Base-by-base conservation (phyloP, 73 alveolate genomes). In the Breviolum minutum region DNA sequence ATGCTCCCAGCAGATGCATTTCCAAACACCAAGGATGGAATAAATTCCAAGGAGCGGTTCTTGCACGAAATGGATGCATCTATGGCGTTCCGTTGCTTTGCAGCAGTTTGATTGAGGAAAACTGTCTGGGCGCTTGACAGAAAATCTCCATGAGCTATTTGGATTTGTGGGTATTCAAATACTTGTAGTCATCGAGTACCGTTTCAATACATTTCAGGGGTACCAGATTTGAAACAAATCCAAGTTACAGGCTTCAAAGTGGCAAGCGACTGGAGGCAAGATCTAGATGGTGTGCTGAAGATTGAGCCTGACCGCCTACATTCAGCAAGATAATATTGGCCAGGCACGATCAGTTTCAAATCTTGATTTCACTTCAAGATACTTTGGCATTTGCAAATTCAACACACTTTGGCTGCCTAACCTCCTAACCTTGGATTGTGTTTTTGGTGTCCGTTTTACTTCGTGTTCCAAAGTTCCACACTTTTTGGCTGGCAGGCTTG, bases 61-160 rank as follows among this genome's bases (percentile, higher is more conserved):
- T 94, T 48, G 99, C 94, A 16, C 30, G 71, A 7, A 66, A 94
- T 26, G 94, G 99, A 16, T 94, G 99, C 94, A 94, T 94, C 69
- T 94, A 94, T 61, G 99, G 99, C 17, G 86, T 94, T 13, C 99
- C 99, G 95, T 54, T 14, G 9, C 95, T 89, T 89, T 48, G 85
- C 71, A 7, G 83, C 54, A 14, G 14, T 63, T 63, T 30, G 66
- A 24, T 40, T 40, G 54, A 40, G 54, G 54, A 40, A 40, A 40
- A 40, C 54, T 40, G 54, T 40, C 54, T 40, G 0, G 54, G 54
- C 54, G 54, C 54, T 40, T 40, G 54, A 40, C 54, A 22, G 77
- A 14, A 40, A 14, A 40, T 40, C 54, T 40, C 54, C 54, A 40
- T 40, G 54, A 40, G 54, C 54, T 0, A 40, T 40, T 40, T 40